Base-by-base conservation (phyloP, 2,329 filamentous ascomycete genomes). In the Alternaria sp. region DNA sequence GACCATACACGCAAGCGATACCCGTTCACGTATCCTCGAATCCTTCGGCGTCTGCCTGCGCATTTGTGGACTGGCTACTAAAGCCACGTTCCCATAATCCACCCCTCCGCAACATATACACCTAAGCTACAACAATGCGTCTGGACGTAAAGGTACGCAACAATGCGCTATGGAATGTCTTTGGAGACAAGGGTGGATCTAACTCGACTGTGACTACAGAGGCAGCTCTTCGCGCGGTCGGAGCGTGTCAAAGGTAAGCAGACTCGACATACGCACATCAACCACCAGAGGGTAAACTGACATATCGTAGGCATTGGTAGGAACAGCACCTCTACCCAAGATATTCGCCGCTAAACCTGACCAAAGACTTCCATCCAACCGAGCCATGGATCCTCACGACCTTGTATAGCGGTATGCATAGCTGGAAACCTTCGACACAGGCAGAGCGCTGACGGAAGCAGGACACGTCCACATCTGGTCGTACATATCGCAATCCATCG, bases 381-480 rank as follows among this genome's bases (percentile, higher is more conserved):
- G 94, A 97, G 84, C 93, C 94, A 88, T 97, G 94, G 87, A 89
- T 90, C 66, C 87, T 98, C 75, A 97, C 94, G 32, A 98, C 95
- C 24, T 85, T 99, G 67, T 99, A 99, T 82, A 97, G 92, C 84
- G 93, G 91, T 93, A 88, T 51, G 76, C 63, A 58, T 34, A 56
- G 51, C 52, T 20, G 41, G 54, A 52, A 59, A 20, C 48, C 56
- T 14, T 28, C 42, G 32, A 57, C 30, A 41, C 52, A 26, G 39
- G 54, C 56, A 24, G 48, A 55, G 43, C 46, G 66, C 76, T 79
- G 67, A 79, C 67, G n/a, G 61, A 53, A 32, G 36, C 62, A 93
- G 93, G 95, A 80, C 94, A 98, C 84, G 95, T 96, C 78, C 96
- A 98, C 84, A 98, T 99, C 78, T 98, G 95, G 94, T 97, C 94